These are phyloP conservation scores for Linum tenue DNA, from an alignment of 345 rosid species.

Conservation along the genomic window DNA sequence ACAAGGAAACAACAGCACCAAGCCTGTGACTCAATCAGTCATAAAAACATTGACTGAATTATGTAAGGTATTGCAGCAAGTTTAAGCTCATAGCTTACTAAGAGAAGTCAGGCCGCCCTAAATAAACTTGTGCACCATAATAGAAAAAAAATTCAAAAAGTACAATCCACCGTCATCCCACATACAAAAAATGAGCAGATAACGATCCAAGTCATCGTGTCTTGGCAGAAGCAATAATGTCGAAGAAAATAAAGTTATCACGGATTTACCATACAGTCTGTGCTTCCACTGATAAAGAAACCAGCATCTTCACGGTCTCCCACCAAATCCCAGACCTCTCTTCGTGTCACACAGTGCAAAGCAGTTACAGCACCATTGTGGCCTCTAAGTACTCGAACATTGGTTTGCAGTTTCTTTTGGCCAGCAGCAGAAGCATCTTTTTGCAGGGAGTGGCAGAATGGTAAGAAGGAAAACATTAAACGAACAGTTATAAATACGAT, in stretches of 20 bases:
- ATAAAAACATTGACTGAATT: too few species aligned
- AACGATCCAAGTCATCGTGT: conserved; percentile 1
- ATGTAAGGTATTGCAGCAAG: background rate
- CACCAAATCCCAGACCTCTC: conserved; percentile 97
- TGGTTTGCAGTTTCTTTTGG: conserved; percentile 86
- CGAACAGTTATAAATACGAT: conserved; percentile 5
- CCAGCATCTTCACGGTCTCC: conserved; percentile 99
- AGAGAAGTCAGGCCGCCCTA: background rate
- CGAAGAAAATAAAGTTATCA: background rate
- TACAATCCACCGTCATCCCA: too few species aligned
- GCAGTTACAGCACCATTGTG: conserved; percentile 91
- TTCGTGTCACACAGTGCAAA: conserved; percentile 89
- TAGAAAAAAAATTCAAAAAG: too few species aligned
- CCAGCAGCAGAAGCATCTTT: conserved; percentile 61
- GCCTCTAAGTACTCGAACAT: conserved; percentile 83
- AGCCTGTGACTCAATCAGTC: too few species aligned
- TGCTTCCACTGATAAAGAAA: conserved; percentile 97
- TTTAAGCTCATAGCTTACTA: background rate
- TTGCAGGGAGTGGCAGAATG: conserved; percentile 42
- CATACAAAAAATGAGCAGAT: background rate
- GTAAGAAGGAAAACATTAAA: conserved; percentile 18
- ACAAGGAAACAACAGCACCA: too few species aligned
- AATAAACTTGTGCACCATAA: conserved; percentile 1
- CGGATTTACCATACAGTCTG: conserved; percentile 65
- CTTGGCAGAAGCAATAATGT: conserved; percentile 4